Evolutionary conservation across 2,329 filamentous ascomycete species (phyloP).

Genomic region (Fusarium tanahbumbuense): DNA sequence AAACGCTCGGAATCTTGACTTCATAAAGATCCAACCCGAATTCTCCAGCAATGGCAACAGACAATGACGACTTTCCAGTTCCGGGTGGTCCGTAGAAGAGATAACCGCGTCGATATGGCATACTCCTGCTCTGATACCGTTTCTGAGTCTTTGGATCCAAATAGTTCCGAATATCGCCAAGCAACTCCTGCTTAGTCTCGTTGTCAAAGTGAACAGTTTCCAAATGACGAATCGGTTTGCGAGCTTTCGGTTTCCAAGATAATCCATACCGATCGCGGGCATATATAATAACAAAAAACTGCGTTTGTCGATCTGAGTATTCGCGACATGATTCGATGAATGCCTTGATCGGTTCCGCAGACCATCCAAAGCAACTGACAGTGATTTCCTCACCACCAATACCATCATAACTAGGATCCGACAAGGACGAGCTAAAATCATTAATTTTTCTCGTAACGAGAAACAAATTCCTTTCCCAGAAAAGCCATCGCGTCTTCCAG

Average conservation of each 20-base stretch:
- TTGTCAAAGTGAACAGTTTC: constrained; percentile 65
- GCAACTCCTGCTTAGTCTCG: constrained; percentile 58
- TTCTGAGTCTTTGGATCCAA: constrained; percentile 60
- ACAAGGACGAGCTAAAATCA: constrained; percentile 51
- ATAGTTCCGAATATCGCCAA: constrained; percentile 64
- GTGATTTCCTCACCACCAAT: constrained; percentile 60
- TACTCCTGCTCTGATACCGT: constrained; percentile 70
- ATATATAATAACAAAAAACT: constrained; percentile 64
- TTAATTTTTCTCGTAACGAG: constrained; percentile 57
- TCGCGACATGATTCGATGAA: constrained; percentile 61
- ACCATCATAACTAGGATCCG: constrained; percentile 59
- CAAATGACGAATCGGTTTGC: constrained; percentile 61
- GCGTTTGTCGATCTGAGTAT: constrained; percentile 59
- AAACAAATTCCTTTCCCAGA: constrained; percentile 60
- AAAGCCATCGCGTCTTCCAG: constrained; percentile 61
- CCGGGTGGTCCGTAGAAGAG: constrained; percentile 73
- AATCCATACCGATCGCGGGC: constrained; percentile 59
- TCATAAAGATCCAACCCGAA: constrained; percentile 64
- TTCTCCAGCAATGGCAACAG: constrained; percentile 63
- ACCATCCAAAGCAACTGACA: constrained; percentile 63
- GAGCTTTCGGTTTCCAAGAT: constrained; percentile 61
- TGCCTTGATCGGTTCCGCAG: constrained; percentile 59
- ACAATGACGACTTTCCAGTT: constrained; percentile 69
- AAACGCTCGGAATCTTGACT: constrained; percentile 61
- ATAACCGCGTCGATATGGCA: constrained; percentile 62